Base-by-base conservation (phyloP, 805 yeast genomes). In the Metschnikowia continentalis region DNA sequence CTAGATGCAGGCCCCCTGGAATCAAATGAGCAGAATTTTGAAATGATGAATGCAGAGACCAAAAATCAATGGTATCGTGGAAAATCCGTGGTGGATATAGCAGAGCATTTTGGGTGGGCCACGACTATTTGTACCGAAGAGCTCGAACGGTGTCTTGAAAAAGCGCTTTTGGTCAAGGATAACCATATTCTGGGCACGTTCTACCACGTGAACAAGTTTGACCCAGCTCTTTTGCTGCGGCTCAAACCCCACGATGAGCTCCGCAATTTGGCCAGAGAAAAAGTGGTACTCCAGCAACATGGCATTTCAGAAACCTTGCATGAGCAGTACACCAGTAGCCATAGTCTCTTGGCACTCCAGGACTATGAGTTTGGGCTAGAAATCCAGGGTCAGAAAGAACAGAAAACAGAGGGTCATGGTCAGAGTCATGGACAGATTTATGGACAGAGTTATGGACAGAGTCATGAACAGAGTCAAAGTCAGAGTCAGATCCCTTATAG, bases 41-140 rank as follows among this genome's bases (percentile, higher is more conserved):
- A 26, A 26, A 2, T 26, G 11, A 8, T 26, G 30, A 11, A 26
- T 26, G 11, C 30, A 26, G 30, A 26, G 5, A 3, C 5, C 30
- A 26, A 8, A 26, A 26, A 6, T 23, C 26, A 26, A 26, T 26
- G 30, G 30, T 26, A 26, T 8, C 30, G 11, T 26, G 30, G 30
- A 26, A 62, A 58, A 50, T 69, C 74, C 5, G 58, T 70, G 2
- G 63, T 73, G 3, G 79, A 77, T 33, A 70, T 79, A n/a, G 70
- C 80, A 19, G 67, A 64, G 36, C 61, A 71, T 44, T 82, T 83
- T 54, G 77, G 78, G 47, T 86, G 91, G 88, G 81, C 90, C 17
- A 69, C 83, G 36, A 78, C 80, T 23, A 80, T 88, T 13, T 76
- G 90, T 7, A 70, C 69, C 10, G 92, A 87, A 61, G 86, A 87